phyloP scores from a whole-genome alignment of 2,329 filamentous ascomycete genomes.

The Cladophialophora exuberans region DNA sequence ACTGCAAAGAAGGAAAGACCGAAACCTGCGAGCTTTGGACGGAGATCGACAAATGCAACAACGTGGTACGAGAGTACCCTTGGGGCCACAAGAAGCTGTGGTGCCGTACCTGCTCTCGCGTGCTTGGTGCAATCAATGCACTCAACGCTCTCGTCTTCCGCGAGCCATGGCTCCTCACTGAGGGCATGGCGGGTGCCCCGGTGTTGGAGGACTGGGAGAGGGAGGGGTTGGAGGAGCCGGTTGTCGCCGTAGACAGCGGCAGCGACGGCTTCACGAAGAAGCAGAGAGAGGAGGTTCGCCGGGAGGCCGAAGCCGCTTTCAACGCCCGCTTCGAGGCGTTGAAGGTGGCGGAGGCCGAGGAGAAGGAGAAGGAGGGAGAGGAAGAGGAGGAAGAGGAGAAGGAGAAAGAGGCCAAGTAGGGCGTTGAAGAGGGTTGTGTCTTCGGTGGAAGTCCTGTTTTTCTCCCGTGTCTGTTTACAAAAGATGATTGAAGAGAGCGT shows the following conservation, averaged over 20 bases:
- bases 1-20: constrained; percentile 14
- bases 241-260: constrained; percentile 10
- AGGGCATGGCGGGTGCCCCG: constrained; percentile 25
- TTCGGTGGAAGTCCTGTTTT: not conserved
- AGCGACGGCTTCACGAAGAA: constrained; percentile 24
- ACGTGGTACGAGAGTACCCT: constrained; percentile 13
- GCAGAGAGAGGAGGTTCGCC: constrained; percentile 12
- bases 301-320: constrained; percentile 18
- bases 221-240: constrained; percentile 9
- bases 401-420: constrained; percentile 7
- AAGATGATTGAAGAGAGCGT: not conserved
- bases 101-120: constrained; percentile 21
- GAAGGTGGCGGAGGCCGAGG: constrained; percentile 15
- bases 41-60: constrained; percentile 8
- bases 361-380: no score
- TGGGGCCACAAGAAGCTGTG: constrained; percentile 7
- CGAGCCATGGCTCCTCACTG: constrained; percentile 27
- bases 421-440: constrained; percentile 3
- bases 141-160: constrained; percentile 20
- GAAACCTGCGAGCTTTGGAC: constrained; percentile 4
- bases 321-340: constrained; percentile 14
- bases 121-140: constrained; percentile 21
- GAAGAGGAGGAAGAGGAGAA: constrained; percentile 3
- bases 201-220: constrained; percentile 26
- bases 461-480: not conserved